phyloP scores from a whole-genome alignment of 768 basidiomycete species.

The Ephemerocybe angulata region DNA sequence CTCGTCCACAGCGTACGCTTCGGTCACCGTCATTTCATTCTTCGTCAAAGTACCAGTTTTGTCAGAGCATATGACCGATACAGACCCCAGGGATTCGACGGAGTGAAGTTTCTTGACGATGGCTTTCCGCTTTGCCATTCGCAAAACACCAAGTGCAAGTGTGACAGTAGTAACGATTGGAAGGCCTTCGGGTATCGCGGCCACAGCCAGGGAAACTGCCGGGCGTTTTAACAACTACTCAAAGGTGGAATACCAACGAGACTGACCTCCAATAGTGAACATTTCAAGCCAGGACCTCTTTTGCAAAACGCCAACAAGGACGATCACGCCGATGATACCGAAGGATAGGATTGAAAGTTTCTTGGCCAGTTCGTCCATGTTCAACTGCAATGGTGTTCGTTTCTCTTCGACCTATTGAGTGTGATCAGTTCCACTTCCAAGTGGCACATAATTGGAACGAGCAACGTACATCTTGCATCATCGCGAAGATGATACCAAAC shows the following conservation, averaged over 20 bases:
- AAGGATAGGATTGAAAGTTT: constrained; percentile 89
- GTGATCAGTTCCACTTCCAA: constrained; percentile 18
- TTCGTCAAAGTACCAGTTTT: constrained; percentile 95
- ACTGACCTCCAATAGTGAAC: constrained; percentile 96
- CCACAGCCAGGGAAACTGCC: constrained; percentile 93
- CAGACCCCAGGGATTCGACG: constrained; percentile 89
- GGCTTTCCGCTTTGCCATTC: constrained; percentile 93
- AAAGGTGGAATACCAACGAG: not conserved
- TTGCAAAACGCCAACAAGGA: constrained; percentile 84
- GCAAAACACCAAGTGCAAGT: constrained; percentile 86
- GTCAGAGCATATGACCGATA: constrained; percentile 97
- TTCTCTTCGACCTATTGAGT: constrained; percentile 67
- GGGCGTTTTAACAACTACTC: not conserved
- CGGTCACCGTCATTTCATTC: constrained; percentile 93
- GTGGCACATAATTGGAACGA: not conserved
- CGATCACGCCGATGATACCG: constrained; percentile 91
- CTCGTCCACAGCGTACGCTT: constrained; percentile 87
- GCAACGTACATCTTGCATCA: constrained; percentile 92
- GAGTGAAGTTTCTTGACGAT: constrained; percentile 97
- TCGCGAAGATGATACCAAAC: constrained; percentile 93
- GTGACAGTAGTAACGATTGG: constrained; percentile 98
- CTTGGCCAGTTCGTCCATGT: constrained; percentile 96
- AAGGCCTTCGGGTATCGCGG: constrained; percentile 94
- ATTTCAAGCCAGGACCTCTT: constrained; percentile 90
- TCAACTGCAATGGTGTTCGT: constrained; percentile 86